phyloP scores from a whole-genome alignment of 331 rosid species.

The Acacia concinna region DNA sequence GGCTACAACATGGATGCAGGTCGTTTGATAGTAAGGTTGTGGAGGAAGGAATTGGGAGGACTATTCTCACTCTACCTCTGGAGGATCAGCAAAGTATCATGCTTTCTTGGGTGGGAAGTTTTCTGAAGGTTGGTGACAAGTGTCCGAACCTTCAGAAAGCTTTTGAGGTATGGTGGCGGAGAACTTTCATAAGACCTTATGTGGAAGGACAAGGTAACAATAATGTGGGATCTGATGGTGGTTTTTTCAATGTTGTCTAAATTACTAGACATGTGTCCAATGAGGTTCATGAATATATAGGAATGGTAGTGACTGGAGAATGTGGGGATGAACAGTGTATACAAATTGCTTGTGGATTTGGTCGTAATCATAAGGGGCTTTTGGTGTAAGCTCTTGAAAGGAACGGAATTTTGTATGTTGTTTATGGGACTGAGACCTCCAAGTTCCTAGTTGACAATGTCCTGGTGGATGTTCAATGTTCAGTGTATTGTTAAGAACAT shows the following conservation, averaged over 20 bases:
- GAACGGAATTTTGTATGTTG: slow-evolving; percentile 28
- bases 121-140: slow-evolving; percentile 74
- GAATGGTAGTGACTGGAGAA: not conserved
- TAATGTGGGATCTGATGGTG: slow-evolving; percentile 40
- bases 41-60: slow-evolving; percentile 97
- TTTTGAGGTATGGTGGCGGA: slow-evolving; percentile 97
- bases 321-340: not conserved
- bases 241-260: slow-evolving; percentile 39
- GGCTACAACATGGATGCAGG: slow-evolving; percentile 90
- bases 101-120: slow-evolving; percentile 90
- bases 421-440: not conserved
- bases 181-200: slow-evolving; percentile 81
- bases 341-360: slow-evolving; percentile 16
- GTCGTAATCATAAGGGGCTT: slow-evolving; percentile 19
- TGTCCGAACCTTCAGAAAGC: slow-evolving; percentile 96
- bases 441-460: not conserved
- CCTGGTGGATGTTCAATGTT: not conserved
- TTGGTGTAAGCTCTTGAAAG: slow-evolving; percentile 30
- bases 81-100: slow-evolving; percentile 91
- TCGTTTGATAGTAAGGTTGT: slow-evolving; percentile 86
- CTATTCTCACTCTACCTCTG: slow-evolving; percentile 91
- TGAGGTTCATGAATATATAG: not conserved
- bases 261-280: not conserved
- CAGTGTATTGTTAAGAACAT: not conserved
- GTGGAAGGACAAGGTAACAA: slow-evolving; percentile 55